Evolutionary conservation across 768 basidiomycete species (phyloP), one percentile per base, ranked within the genome.

Genomic region (Amanita molliuscula): DNA sequence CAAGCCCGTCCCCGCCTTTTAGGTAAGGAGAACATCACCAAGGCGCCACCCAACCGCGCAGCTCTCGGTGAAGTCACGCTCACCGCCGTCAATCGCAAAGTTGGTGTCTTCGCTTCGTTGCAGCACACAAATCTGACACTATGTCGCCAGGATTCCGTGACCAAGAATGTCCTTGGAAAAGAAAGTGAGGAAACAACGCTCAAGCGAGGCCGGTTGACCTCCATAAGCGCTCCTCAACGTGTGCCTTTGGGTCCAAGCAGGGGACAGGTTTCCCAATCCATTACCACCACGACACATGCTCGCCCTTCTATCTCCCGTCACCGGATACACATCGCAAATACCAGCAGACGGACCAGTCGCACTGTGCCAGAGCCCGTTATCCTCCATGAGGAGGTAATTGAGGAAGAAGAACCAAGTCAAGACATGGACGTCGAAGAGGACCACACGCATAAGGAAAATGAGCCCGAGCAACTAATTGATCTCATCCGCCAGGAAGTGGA

Each of bases 51-150:
- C 18, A 79, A 81, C 62, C 77, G 91, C 56, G 74, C 83, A 28
- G 88, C 82, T 35, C 74, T 94, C 44, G 79, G 81, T 52, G 90
- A 92, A 67, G 89, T 93, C 55, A 85, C 85, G 40, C 82, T 77
- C 45, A 77, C 78, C 53, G 81, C 83, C 50, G 78, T 88, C 46
- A 88, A 88, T 65, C 78, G 81, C 62, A 88, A 84, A 71, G 86
- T 84, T 60, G 55, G 77, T 60, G 42, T 38, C 54, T 45, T 50
- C 45, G 11, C 45, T 26, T 23, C 31, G 44, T 36, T 25, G 28
- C 45, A 41, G 25, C n/a, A 48, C 50, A 33, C 16, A 36, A 33
- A 42, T 38, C 35, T 40, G 28, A 15, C 21, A 37, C 33, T 35
- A 50, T 28, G 43, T 50, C 48, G 50, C 44, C 51, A 80, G 77